Percentiles rank a stretch among this genome's conserved stretches.
Conservation (phyloP, 2,329 filamentous ascomycete genomes). For the Colletotrichum caudatum region DNA sequence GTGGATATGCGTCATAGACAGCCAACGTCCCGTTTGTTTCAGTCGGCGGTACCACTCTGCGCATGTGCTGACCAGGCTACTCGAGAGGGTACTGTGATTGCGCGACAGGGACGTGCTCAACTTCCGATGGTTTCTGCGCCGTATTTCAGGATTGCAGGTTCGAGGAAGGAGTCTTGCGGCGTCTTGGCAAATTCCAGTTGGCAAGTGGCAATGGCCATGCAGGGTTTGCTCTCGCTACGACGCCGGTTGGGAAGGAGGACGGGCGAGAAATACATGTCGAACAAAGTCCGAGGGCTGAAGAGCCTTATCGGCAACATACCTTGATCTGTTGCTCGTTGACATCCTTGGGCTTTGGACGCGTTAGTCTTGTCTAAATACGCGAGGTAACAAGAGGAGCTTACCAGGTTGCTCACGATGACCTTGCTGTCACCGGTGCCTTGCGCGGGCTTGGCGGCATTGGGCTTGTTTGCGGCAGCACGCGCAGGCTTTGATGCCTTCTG, state of each 20-base stretch:
- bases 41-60: conserved; percentile 44
- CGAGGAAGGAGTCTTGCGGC: conserved; percentile 49
- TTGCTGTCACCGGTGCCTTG: conserved; percentile 82
- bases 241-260: conserved; percentile 51
- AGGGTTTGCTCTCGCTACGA: conserved; percentile 37
- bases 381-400: conserved; percentile 62
- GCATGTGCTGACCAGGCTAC: conserved; percentile 67
- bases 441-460: conserved; percentile 73
- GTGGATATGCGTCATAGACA: conserved; percentile 33
- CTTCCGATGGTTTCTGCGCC: conserved; percentile 57
- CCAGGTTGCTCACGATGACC: conserved; percentile 98
- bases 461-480: conserved; percentile 70
- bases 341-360: conserved; percentile 81
- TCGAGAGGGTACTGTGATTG: conserved; percentile 55
- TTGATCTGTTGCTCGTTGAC: conserved; percentile 98
- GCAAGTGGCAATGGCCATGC: conserved; percentile 35
- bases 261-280: conserved; percentile 67
- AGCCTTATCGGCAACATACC: conserved; percentile 98
- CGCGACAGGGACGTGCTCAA: conserved; percentile 70
- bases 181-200: conserved; percentile 35
- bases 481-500: conserved; percentile 78
- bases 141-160: conserved; percentile 49
- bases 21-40: conserved; percentile 46
- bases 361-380: conserved; percentile 57
- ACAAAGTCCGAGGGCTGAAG: conserved; percentile 75